These are phyloP conservation scores for Graphilbum ipis-grandicollis DNA, from an alignment of 2,329 filamentous ascomycete genomes.

Conservation along the genomic window DNA sequence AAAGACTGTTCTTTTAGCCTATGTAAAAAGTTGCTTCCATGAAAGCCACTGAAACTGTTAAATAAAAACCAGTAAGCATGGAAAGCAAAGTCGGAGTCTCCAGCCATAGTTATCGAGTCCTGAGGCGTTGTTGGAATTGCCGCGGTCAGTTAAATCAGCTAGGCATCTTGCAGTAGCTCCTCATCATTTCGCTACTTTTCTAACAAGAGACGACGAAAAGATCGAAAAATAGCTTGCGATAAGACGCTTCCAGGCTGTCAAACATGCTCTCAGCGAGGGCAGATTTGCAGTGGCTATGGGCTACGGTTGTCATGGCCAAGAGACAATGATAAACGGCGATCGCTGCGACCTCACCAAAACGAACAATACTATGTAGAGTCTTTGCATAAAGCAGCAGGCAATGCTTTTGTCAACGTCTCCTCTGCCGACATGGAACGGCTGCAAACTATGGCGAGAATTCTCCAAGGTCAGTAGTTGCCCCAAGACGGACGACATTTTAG, in stretches of 20 bases:
- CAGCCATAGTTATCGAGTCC: no score
- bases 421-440: no score
- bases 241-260: slow-evolving; percentile 5
- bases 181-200: not conserved
- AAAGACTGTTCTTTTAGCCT: no score
- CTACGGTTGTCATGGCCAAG: slow-evolving; percentile 8
- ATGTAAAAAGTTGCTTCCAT: no score
- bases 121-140: slow-evolving; percentile 6
- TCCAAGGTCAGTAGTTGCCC: no score
- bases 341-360: not conserved
- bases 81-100: no score
- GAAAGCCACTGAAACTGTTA: no score
- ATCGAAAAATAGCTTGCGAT: slow-evolving; percentile 7
- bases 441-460: no score
- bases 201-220: not conserved
- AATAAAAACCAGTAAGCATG: not conserved
- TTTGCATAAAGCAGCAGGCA: not conserved
- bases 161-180: not conserved
- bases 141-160: slow-evolving; percentile 1
- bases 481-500: no score
- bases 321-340: slow-evolving; percentile 1
- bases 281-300: slow-evolving; percentile 6
- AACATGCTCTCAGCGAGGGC: slow-evolving; percentile 4
- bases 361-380: slow-evolving; percentile 3
- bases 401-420: slow-evolving; percentile 4